A percentile compares a stretch with the other conserved stretches of the same genome.
Conservation (phyloP, 495 filamentous ascomycete genomes). For the Aspergillus carlsbadensis region DNA sequence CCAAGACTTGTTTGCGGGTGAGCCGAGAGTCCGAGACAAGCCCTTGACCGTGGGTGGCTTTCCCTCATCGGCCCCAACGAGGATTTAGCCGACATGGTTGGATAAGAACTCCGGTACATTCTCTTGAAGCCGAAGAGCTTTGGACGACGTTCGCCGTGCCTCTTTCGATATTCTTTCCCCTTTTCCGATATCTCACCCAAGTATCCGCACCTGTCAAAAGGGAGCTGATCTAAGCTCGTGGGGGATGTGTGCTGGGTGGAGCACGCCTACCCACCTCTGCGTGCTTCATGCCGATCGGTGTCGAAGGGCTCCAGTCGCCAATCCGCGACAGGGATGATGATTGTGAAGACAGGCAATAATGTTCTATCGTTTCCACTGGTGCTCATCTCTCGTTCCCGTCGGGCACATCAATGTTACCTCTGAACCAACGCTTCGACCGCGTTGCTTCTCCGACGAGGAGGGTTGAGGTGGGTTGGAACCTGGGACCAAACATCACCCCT, state of each 20-base stretch:
- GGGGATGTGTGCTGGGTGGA: background rate
- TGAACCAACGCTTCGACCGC: too few species aligned
- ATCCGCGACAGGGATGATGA: slow-evolving; percentile 3
- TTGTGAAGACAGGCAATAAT: background rate
- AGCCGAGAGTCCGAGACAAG: background rate
- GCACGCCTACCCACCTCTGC: background rate
- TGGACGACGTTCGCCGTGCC: too few species aligned
- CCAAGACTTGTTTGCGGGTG: background rate
- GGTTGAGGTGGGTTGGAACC: background rate
- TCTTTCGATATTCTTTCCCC: too few species aligned
- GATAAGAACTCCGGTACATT: too few species aligned
- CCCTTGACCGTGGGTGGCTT: background rate
- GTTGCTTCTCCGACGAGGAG: background rate
- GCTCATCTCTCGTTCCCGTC: background rate
- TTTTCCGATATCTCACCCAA: background rate
- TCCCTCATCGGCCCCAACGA: too few species aligned
- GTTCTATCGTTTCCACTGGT: background rate
- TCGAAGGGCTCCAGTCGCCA: slow-evolving; percentile 1
- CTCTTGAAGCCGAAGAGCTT: too few species aligned
- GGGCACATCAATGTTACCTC: background rate
- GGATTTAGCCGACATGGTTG: too few species aligned
- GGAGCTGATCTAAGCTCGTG: background rate
- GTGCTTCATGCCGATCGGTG: background rate
- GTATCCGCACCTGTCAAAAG: background rate
- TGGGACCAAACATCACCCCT: background rate